Evolutionary conservation across 139 green algal species (phyloP).

Genomic region (Edaphochlamys debaryana): DNA sequence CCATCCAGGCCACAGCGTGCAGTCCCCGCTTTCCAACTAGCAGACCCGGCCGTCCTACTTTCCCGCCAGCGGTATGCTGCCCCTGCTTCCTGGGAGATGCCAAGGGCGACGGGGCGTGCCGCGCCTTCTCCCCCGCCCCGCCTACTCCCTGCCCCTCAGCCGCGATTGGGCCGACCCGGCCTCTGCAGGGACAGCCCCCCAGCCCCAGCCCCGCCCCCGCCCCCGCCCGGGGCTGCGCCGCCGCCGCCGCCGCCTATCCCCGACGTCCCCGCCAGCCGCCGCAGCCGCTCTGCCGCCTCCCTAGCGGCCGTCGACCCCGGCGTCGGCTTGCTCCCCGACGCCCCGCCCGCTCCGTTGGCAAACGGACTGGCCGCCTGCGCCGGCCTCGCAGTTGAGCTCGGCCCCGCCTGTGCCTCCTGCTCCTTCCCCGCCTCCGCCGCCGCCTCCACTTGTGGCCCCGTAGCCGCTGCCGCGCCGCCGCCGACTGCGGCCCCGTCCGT

Average conservation of each 20-base stretch:
- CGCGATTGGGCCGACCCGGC: neutral
- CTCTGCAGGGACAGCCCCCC: neutral
- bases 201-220: neutral
- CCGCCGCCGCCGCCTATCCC: neutral
- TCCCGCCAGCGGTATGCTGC: too few species aligned
- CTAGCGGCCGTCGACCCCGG: too few species aligned
- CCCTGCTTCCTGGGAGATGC: too few species aligned
- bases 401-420: neutral
- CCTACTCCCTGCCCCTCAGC: too few species aligned
- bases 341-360: too few species aligned
- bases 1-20: too few species aligned
- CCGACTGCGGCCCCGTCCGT: neutral
- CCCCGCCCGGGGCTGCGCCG: neutral
- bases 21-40: too few species aligned
- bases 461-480: neutral
- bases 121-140: too few species aligned
- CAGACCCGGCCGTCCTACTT: too few species aligned
- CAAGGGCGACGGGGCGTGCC: too few species aligned
- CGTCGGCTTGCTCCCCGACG: too few species aligned
- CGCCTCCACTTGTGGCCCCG: neutral
- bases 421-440: neutral
- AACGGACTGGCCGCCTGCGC: too few species aligned
- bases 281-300: conserved; percentile 4
- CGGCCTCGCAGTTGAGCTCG: neutral
- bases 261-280: neutral